Evolutionary conservation across 2,329 filamentous ascomycete species (phyloP), one percentile per base, ranked within the genome.

Genomic region (Parastagonospora nodorum): DNA sequence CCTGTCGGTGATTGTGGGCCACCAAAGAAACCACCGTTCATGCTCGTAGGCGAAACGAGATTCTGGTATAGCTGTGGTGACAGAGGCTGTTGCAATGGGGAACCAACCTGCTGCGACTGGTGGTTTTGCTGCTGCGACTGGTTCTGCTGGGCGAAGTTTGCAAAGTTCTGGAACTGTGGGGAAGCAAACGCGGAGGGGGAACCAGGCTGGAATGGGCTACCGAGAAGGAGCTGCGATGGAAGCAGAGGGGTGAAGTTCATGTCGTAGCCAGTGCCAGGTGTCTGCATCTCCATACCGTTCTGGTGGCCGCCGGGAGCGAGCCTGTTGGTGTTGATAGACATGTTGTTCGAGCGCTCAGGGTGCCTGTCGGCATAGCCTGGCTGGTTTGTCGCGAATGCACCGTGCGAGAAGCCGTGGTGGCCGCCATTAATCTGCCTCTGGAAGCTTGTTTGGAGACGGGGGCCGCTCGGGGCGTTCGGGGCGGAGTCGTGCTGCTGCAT

Each of bases 181-280:
- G 89, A 96, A 55, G 88, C 86, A 76, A 97, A 97, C 32, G 90
- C 88, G 30, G 88, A 90, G 4, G 93, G 93, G 5, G 90, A 96
- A 36, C 92, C 94, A 11, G 94, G 92, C 77, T 97, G 94, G 77
- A 97, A 97, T 14, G 94, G 94, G 75, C 92, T 97, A 41, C 94
- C 94, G 43, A 97, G 88, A 24, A 99, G 85, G 64, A 99, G 82
- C 77, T 97, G 91, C 30, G 93, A 97, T 31, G 94, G 94, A 32
- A 99, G 85, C 60, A 99, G 83, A 59, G 94, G 93, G 9, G 94
- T 97, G 76, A 97, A 97, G 77, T 97, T 94, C 93, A 97, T 97
- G 71, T 97, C 94, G 71, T 92, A 96, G 37, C 84, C 91, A 45
- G 91, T 93, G 37, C 89, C 92, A 12, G 94, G 92, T 19, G 89